Base-by-base conservation (phyloP, 2,329 filamentous ascomycete genomes). In the Aspergillus sp. region DNA sequence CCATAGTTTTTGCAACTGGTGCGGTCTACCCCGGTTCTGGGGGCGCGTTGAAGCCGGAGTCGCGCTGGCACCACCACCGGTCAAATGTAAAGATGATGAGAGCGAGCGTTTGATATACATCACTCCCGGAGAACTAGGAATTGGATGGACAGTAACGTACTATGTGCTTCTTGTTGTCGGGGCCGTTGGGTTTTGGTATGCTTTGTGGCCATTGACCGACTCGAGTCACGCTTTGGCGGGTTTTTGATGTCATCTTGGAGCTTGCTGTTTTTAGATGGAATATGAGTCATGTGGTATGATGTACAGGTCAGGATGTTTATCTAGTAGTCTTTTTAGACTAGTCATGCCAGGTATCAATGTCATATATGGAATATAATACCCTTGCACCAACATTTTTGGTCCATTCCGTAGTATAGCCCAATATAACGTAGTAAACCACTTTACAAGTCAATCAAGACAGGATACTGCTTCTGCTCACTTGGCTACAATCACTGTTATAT, bases 1-100 rank as follows among this genome's bases (percentile, higher is more conserved):
- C 4, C 93, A 98, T 63, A 79, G 82, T 7, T 93, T 97, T 64
- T 98, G 93, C 73, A 98, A 98, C 64, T 86, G 81, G 73, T 87
- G 90, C 78, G 93, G 93, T 6, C 73, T 97, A 44, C 93, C 93
- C 19, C 80, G 90, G 5, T 71, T 97, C 49, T 95, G 87, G 83
- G 91, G 93, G 1, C 74, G 80, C 7, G 81, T 96, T 3, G 80
- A 84, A 58, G 79, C 69, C 3, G 67, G 64, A 3, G 63, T 71
- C 23, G 66, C 67, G 13, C 67, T 72, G 12, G 64, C 68, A 12
- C 55, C 62, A 9, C 59, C 60, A 7, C 32, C 65, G 37, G 48
- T 55, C 10, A 63, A 68, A 43, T 71, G 71, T 45, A 74, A 74
- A 46, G 69, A 74, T 44, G 63, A 66, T 2, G 59, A 64, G 12